Percentiles rank a stretch among this genome's conserved stretches.
These are phyloP conservation scores for Epichloe festucae DNA, from an alignment of 2,329 filamentous ascomycete species.

Conservation along the genomic window DNA sequence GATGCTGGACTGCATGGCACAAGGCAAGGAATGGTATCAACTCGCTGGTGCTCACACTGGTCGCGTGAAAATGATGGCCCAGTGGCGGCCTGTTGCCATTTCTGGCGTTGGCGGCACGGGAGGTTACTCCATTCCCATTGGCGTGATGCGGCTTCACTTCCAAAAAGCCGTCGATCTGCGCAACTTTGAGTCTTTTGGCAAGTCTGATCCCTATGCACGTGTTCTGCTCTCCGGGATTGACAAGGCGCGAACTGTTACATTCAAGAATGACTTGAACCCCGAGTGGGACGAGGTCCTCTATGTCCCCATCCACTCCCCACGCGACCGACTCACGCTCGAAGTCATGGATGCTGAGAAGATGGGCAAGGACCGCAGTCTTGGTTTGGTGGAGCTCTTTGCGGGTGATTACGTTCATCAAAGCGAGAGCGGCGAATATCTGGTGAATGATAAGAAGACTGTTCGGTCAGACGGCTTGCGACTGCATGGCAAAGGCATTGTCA, in stretches of 20 bases:
- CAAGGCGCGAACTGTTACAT: slow-evolving; percentile 86
- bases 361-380: slow-evolving; percentile 80
- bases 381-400: slow-evolving; percentile 63
- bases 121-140: slow-evolving; percentile 86
- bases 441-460: slow-evolving; percentile 61
- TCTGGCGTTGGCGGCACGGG: slow-evolving; percentile 68
- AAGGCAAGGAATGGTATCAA: slow-evolving; percentile 95
- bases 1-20: slow-evolving; percentile 78
- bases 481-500: slow-evolving; percentile 58
- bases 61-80: slow-evolving; percentile 76
- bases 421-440: slow-evolving; percentile 67
- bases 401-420: slow-evolving; percentile 68
- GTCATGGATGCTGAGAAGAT: slow-evolving; percentile 95
- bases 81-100: slow-evolving; percentile 91
- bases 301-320: slow-evolving; percentile 71
- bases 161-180: slow-evolving; percentile 69
- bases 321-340: slow-evolving; percentile 77
- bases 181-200: slow-evolving; percentile 90
- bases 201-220: slow-evolving; percentile 89
- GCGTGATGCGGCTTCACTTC: slow-evolving; percentile 91
- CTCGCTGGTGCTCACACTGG: slow-evolving; percentile 69
- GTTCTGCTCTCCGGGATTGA: slow-evolving; percentile 82
- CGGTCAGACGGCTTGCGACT: slow-evolving; percentile 58
- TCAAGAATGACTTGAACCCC: slow-evolving; percentile 88
- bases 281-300: slow-evolving; percentile 95